Evolutionary conservation across 2,329 filamentous ascomycete species (phyloP).

Genomic region (Pseudocercospora eumusae): DNA sequence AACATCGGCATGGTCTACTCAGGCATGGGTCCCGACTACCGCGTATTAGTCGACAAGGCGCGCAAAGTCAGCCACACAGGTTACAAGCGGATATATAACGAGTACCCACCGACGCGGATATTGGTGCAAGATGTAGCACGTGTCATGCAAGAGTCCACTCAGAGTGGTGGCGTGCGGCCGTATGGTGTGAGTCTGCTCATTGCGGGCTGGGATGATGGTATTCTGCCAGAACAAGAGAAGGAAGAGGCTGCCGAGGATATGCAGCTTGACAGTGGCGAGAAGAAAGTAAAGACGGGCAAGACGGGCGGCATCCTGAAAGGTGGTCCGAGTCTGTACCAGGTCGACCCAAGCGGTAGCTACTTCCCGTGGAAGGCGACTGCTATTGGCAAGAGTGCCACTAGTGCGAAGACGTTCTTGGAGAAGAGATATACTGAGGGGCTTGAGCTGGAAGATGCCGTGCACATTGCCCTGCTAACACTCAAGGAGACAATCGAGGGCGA

Average conservation of each 20-base stretch:
- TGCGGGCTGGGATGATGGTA: constrained; percentile 96
- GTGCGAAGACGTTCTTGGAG: constrained; percentile 98
- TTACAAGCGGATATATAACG: constrained; percentile 99
- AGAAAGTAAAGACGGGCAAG: constrained; percentile 77
- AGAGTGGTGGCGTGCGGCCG: constrained; percentile 93
- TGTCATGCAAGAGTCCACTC: constrained; percentile 98
- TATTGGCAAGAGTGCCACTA: constrained; percentile 97
- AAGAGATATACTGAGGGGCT: constrained; percentile 97
- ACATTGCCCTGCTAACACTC: constrained; percentile 93
- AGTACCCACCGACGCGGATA: constrained; percentile 99
- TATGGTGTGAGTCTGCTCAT: constrained; percentile 96
- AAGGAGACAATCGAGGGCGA: constrained; percentile 99
- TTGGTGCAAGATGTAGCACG: constrained; percentile 96
- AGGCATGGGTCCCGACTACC: constrained; percentile 98
- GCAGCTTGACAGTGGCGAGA: constrained; percentile 60
- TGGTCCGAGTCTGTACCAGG: constrained; percentile 95
- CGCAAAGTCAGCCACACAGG: constrained; percentile 97
- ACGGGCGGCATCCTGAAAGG: constrained; percentile 95
- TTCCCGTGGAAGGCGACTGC: constrained; percentile 99
- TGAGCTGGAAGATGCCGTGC: constrained; percentile 96
- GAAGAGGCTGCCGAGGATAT: constrained; percentile 59
- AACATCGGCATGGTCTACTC: constrained; percentile 99
- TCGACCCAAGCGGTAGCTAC: constrained; percentile 97
- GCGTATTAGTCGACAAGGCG: constrained; percentile 94
- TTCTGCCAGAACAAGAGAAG: constrained; percentile 78